Evolutionary conservation across 306 rosid genomes (phyloP), one percentile per base, ranked within the genome.

Genomic region (Inga laurina): DNA sequence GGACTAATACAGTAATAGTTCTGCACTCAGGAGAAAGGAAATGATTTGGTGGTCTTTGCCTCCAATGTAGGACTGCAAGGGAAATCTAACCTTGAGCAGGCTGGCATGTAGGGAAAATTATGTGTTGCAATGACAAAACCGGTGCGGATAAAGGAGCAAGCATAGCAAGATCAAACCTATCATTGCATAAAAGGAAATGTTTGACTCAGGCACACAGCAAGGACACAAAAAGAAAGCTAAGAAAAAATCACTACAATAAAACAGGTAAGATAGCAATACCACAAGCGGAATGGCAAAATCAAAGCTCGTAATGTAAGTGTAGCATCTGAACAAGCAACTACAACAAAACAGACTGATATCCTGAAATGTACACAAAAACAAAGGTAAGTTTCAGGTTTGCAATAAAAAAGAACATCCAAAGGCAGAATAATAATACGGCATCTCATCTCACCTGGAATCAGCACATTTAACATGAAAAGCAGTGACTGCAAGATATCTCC

Each of bases 401-500:
- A 66, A 76, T 52, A 69, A 75, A 68, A 86, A 82, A 34, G 49
- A 72, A 22, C n/a, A 80, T 57, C 39, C 80, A 76, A 77, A 76
- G 57, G 27, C 80, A 30, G 86, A 76, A 80, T 54, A 49, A 44
- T 81, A 76, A 49, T 49, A 49, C 6, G 64, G 80, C 12, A 72
- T 74, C 34, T 86, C 57, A 54, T 76, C 81, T 78, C 77, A 96
- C 99, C 93, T 89, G 90, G 99, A 91, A 85, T 91, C 87, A 62
- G 85, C 89, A 85, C 81, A 90, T 88, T 88, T 96, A 83, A 96
- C 97, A 82, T 90, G 97, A 86, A 96, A 94, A 48, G 94, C 92
- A 66, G 99, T 96, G 77, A 96, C 98, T 9, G 99, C 97, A 74
- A 96, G 89, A 87, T 96, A 94, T 91, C 99, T 89, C 99, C 94